Base-by-base conservation (phyloP, 2,329 filamentous ascomycete genomes). In the Botrytis byssoidea region DNA sequence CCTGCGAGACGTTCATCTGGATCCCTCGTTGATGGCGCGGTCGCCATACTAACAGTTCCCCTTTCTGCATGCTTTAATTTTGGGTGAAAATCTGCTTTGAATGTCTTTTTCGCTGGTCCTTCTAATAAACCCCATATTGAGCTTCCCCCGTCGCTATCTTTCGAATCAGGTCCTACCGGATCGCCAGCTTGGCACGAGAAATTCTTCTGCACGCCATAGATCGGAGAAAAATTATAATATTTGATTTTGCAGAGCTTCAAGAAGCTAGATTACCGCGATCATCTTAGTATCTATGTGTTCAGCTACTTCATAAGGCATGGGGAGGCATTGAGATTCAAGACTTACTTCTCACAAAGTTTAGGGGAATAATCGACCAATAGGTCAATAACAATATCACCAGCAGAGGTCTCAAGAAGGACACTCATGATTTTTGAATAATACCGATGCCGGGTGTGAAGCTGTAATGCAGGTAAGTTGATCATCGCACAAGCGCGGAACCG, bases 201-300 rank as follows among this genome's bases (percentile, higher is more conserved):
- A 83, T 94, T 91, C 82, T 95, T 96, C 81, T 98, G 96, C 55
- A 99, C 89, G 77, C 92, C 94, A 84, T 98, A 93, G 72, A 98
- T 85, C 40, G 95, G 96, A 9, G 94, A 91, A 83, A 97, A 98
- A 85, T 98, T 98, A 90, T 98, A 99, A 85, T 98, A 99, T 85
- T 98, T 99, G 84, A 94, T 87, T 85, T 98, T 98, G 89, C 96
- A 98, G 79, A 99, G 93, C 87, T 99, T 98, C 73, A 99, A 86
- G 83, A 99, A 98, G 87, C 94, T 97, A 83, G 76, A 82, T 80
- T 78, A 80, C 78, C 74, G 78, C 79, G 80, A 80, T 83, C 77
- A 80, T 85, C 85, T 90, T 85, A 86, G 85, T 85, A 80, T 84
- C 81, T 75, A 80, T 75, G 82, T 82, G 82, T 85, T 91, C 85